Conservation (phyloP, 2,329 filamentous ascomycete genomes). For the Sphaerulina vaccinii region DNA sequence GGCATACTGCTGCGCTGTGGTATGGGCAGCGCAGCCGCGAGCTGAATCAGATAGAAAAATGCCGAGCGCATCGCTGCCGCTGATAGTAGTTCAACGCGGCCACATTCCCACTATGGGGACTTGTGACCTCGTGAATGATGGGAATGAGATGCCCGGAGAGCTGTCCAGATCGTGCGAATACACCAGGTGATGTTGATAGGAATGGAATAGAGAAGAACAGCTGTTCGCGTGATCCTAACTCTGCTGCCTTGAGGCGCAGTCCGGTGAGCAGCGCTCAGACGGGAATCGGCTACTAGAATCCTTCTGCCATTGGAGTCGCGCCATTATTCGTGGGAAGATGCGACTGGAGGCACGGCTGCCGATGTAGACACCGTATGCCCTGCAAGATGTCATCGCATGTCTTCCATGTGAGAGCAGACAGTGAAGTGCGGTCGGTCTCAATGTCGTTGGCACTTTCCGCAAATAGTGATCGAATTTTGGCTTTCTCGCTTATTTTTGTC, state of each 20-base stretch:
- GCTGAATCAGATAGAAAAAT: constrained; percentile 30
- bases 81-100: neutral
- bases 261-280: constrained; percentile 7
- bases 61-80: constrained; percentile 24
- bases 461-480: neutral
- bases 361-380: no score
- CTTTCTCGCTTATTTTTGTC: neutral
- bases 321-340: no score
- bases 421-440: no score
- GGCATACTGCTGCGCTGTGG: constrained; percentile 7
- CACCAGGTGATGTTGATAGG: neutral
- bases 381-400: no score
- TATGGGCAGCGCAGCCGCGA: constrained; percentile 19
- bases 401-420: no score
- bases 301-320: no score
- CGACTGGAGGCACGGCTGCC: no score
- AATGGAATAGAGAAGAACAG: constrained; percentile 2
- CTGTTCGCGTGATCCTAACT: constrained; percentile 9
- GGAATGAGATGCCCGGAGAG: neutral
- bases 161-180: neutral
- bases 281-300: neutral
- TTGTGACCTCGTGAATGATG: neutral
- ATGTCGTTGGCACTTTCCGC: neutral
- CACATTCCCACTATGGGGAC: constrained; percentile 2
- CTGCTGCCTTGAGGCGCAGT: constrained; percentile 15